A percentile compares a stretch with the other conserved stretches of the same genome.
These are phyloP conservation scores for Picea glauca DNA, from an alignment of 75 land plant genomes.

Conservation along the genomic window DNA sequence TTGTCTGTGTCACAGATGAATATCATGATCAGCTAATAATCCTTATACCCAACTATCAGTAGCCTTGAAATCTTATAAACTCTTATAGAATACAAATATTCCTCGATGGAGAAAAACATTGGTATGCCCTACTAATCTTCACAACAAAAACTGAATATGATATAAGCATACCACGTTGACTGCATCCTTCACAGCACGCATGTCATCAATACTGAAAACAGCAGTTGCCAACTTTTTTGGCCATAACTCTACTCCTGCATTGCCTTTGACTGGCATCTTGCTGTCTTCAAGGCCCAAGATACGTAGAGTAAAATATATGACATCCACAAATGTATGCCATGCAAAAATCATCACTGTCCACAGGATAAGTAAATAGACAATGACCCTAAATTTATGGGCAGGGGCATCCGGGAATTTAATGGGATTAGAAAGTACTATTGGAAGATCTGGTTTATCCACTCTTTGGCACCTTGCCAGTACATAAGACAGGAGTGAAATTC, in stretches of 20 bases:
- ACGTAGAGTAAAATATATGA: constrained; percentile 28
- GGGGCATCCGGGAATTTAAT: not conserved
- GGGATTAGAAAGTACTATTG: constrained; percentile 9
- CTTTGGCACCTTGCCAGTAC: constrained; percentile 48
- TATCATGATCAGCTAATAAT: not conserved
- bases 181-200: constrained; percentile 47
- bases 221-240: constrained; percentile 55
- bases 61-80: too few relatives aligned
- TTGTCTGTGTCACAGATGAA: constrained; percentile 35
- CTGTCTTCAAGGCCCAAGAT: constrained; percentile 47
- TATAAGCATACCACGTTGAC: constrained; percentile 43
- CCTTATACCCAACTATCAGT: not conserved
- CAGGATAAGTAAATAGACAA: not conserved
- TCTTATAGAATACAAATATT: too few relatives aligned
- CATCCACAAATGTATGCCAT: constrained; percentile 48
- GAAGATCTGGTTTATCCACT: constrained; percentile 31
- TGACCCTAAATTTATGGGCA: not conserved
- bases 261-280: constrained; percentile 50
- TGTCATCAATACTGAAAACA: constrained; percentile 46
- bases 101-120: too few relatives aligned
- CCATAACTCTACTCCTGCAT: constrained; percentile 63
- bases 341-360: constrained; percentile 25
- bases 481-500: constrained; percentile 73
- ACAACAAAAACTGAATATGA: not conserved
- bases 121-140: not conserved